Percentiles rank a stretch among this genome's conserved stretches.
These are phyloP conservation scores for Aspergillus carlsbadensis DNA, from an alignment of 495 filamentous ascomycete species.

Conservation along the genomic window DNA sequence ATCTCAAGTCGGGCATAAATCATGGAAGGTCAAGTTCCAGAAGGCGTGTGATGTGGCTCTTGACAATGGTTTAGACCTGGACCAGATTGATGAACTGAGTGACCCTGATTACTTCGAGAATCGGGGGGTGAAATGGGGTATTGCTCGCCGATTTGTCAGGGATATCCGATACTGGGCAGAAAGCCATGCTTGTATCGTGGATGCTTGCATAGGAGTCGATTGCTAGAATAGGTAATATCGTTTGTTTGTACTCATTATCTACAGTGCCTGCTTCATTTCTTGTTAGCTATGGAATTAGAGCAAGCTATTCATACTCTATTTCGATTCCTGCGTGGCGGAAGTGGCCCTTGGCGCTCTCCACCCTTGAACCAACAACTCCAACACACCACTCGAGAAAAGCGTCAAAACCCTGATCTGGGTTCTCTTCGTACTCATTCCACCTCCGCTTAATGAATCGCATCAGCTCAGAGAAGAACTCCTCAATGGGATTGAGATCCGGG, in stretches of 20 bases:
- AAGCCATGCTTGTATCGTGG: not conserved
- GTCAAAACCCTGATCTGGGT: slow-evolving; percentile 35
- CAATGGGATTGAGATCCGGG: slow-evolving; percentile 31
- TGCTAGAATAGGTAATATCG: not conserved
- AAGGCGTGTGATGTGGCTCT: slow-evolving; percentile 19
- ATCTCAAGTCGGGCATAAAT: not conserved
- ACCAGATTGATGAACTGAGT: slow-evolving; percentile 19
- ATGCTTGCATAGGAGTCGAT: not conserved
- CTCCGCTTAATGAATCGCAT: slow-evolving; percentile 21
- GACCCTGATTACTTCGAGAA: slow-evolving; percentile 22
- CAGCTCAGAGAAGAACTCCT: slow-evolving; percentile 24
- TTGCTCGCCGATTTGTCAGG: slow-evolving; percentile 24
- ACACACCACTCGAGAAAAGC: slow-evolving; percentile 28
- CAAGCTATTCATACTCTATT: not conserved
- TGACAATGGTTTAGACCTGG: slow-evolving; percentile 21
- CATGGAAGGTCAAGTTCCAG: not conserved
- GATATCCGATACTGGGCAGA: slow-evolving; percentile 25
- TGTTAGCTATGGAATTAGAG: not conserved
- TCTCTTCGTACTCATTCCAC: slow-evolving; percentile 33
- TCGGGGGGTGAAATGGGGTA: slow-evolving; percentile 23
- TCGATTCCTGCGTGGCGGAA: slow-evolving; percentile 24
- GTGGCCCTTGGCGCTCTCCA: slow-evolving; percentile 24
- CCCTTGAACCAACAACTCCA: slow-evolving; percentile 21
- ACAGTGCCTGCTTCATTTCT: not conserved
- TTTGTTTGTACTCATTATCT: not conserved